Percentiles rank a stretch among this genome's conserved stretches.
phyloP scores from a whole-genome alignment of 306 rosid species.

The Elaeagnus macrophylla region DNA sequence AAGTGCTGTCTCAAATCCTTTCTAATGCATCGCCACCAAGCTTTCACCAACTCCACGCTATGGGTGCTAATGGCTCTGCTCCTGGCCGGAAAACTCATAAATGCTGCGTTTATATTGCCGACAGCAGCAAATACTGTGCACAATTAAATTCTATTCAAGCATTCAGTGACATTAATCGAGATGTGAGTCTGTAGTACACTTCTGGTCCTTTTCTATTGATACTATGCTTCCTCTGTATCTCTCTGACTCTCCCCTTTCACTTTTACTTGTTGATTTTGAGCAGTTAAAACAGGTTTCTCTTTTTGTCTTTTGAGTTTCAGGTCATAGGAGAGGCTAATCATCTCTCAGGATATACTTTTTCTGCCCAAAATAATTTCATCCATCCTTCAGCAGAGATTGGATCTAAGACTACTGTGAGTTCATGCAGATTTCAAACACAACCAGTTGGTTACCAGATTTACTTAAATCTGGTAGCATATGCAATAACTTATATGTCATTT shows the following conservation, averaged over 20 bases:
- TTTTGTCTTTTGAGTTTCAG: slow-evolving; percentile 33
- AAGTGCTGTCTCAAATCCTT: slow-evolving; percentile 56
- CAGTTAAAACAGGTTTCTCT: slow-evolving; percentile 11
- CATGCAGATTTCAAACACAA: slow-evolving; percentile 1
- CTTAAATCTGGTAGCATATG: slow-evolving; percentile 1
- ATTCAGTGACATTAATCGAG: slow-evolving; percentile 80
- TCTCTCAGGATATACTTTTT: slow-evolving; percentile 87
- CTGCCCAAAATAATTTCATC: slow-evolving; percentile 74
- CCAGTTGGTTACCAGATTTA: background rate
- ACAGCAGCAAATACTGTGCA: slow-evolving; percentile 64
- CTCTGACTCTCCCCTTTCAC: slow-evolving; percentile 3
- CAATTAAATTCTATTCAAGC: slow-evolving; percentile 89
- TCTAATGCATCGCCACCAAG: slow-evolving; percentile 71
- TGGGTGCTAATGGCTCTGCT: slow-evolving; percentile 38
- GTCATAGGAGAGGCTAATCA: slow-evolving; percentile 79
- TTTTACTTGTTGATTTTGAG: slow-evolving; percentile 8
- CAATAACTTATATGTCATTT: background rate
- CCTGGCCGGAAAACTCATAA: slow-evolving; percentile 57
- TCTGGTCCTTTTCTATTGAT: slow-evolving; percentile 2
- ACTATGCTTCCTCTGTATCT: background rate
- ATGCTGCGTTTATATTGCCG: slow-evolving; percentile 89
- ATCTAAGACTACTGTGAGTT: slow-evolving; percentile 80
- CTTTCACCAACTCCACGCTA: slow-evolving; percentile 48
- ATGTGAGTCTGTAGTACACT: slow-evolving; percentile 49
- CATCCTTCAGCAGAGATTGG: slow-evolving; percentile 87